Base-by-base conservation (phyloP, 768 basidiomycete species). In the Chalciporus sphaerocephalus region DNA sequence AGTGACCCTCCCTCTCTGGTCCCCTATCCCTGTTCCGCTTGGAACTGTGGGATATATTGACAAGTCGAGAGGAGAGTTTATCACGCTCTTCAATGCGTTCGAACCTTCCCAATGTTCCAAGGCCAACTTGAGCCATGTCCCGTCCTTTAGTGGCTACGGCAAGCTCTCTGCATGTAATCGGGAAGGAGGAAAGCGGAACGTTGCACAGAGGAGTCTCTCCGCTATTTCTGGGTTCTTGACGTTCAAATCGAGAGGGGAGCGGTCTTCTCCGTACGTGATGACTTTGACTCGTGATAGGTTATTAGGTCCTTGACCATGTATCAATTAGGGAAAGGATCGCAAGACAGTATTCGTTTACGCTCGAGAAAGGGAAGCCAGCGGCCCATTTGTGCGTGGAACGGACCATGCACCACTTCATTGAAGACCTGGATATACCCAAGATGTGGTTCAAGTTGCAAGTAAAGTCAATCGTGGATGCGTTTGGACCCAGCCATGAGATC, bases 1-100 rank as follows among this genome's bases (percentile, higher is more conserved):
- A 83, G 82, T 87, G 47, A 78, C 73, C 0, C 62, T 83, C 17
- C 83, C 88, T 6, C 65, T 90, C 6, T 92, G 88, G 88, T 73
- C 69, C 5, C 89, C 89, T 2, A 66, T 75, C 4, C 71, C 56
- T 5, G 76, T 91, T 0, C 61, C 72, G 11, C 65, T 90, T 2
- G 90, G 89, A 6, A 80, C 82, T 3, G 82, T 92, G 8, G 90
- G 90, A 3, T 92, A 85, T 59, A 66, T 90, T 20, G 72, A 70
- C 25, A 85, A 83, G 53, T 77, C 82, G 0, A 64, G 65, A n/a
- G 89, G 88, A 3, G 64, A 68, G 36, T 92, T 92, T 52, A 65
- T 87, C 46, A 82, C 80, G 7, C 69, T 91, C 6, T 81, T 89
- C 66, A 86, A 89, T 60, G 77, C 83, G 1, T 74, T 80, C 59